Evolutionary conservation across 352 stramenopile genomes (phyloP).

Genomic region (Pythium coloratum): DNA sequence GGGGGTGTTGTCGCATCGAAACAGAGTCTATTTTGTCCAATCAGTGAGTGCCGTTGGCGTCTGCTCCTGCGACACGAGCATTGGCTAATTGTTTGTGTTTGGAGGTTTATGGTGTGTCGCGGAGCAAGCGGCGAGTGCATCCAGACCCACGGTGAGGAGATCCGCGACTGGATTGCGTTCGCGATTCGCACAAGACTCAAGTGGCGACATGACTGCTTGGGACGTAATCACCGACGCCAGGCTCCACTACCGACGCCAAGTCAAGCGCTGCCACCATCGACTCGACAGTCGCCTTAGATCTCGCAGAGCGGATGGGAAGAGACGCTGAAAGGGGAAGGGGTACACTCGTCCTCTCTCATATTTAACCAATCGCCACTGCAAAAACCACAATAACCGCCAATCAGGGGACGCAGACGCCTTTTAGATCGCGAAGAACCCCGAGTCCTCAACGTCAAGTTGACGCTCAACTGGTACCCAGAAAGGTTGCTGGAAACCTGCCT

Average conservation of each 20-base stretch:
- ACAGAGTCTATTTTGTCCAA: not conserved
- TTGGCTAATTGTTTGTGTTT: not conserved
- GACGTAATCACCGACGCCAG: not conserved
- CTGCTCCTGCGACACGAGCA: slow-evolving; percentile 1
- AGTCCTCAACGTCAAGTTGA: not conserved
- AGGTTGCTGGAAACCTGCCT: slow-evolving; percentile 1
- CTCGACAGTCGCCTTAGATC: not conserved
- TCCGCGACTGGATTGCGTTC: not conserved
- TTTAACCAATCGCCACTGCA: slow-evolving; percentile 3
- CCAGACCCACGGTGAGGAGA: not conserved
- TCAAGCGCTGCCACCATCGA: not conserved
- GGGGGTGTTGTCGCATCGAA: slow-evolving; percentile 6
- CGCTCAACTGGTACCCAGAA: not conserved
- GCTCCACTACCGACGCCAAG: not conserved
- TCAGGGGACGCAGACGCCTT: not conserved
- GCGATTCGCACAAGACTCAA: not conserved
- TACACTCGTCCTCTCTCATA: slow-evolving; percentile 7
- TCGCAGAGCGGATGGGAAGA: not conserved
- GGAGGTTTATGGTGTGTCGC: not conserved
- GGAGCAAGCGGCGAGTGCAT: not conserved
- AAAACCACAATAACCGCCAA: not conserved
- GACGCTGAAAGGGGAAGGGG: slow-evolving; percentile 9
- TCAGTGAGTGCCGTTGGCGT: not conserved
- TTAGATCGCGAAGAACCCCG: not conserved
- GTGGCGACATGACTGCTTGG: not conserved